Evolutionary conservation across 139 green algal species (phyloP).

Genomic region (Deuterostichococcus epilithicus): DNA sequence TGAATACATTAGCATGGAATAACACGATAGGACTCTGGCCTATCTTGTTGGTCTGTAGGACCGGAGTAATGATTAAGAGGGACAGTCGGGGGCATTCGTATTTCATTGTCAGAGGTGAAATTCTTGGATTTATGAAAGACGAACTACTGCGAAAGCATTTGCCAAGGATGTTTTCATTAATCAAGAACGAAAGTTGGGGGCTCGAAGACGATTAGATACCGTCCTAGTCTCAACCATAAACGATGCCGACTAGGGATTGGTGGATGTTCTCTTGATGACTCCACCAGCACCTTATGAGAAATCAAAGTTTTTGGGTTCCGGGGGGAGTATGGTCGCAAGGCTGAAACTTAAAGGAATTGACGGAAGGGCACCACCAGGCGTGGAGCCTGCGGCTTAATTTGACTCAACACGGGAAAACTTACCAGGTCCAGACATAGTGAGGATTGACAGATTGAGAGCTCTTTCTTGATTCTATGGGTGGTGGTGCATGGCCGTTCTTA

Average conservation of each 20-base stretch:
- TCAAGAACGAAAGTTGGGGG: constrained; percentile 99
- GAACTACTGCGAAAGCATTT: constrained; percentile 99
- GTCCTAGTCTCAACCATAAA: constrained; percentile 99
- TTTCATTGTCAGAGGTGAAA: constrained; percentile 99
- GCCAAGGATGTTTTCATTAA: constrained; percentile 99
- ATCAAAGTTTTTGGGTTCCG: constrained; percentile 98
- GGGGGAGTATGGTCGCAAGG: constrained; percentile 95
- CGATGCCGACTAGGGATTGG: constrained; percentile 98
- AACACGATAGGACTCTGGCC: constrained; percentile 97
- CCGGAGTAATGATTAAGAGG: constrained; percentile 99
- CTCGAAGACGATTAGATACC: constrained; percentile 99
- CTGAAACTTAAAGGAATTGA: constrained; percentile 97
- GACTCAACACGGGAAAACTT: constrained; percentile 95
- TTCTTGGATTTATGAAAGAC: constrained; percentile 99
- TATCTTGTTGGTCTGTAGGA: constrained; percentile 96
- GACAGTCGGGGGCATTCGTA: constrained; percentile 99
- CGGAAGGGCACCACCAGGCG: constrained; percentile 92
- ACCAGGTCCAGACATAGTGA: constrained; percentile 94
- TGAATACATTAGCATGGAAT: constrained; percentile 99
- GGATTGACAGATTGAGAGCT: constrained; percentile 94
- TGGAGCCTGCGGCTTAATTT: constrained; percentile 96
- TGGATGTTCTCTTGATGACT: constrained; percentile 94
- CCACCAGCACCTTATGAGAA: constrained; percentile 97
- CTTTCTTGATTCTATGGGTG: constrained; percentile 94
- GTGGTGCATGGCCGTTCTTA: constrained; percentile 72